Evolutionary conservation across 2,329 filamentous ascomycete species (phyloP).

Genomic region (Macrophomina phaseolina): DNA sequence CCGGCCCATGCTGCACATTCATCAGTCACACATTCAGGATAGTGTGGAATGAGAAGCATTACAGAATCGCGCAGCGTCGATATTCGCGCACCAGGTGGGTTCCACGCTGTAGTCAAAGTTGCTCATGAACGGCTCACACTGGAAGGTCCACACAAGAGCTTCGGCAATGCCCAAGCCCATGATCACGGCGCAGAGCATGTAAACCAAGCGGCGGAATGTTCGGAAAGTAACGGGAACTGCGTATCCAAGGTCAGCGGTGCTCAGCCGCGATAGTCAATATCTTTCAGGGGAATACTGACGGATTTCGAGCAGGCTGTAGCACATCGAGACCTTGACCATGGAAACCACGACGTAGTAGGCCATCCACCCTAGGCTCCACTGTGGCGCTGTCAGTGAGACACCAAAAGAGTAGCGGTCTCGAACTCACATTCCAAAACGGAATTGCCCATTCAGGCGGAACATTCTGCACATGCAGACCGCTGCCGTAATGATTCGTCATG

Average conservation of each 20-base stretch:
- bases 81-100: slow-evolving; percentile 14
- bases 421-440: slow-evolving; percentile 24
- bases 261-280: no score
- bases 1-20: slow-evolving; percentile 19
- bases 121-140: slow-evolving; percentile 24
- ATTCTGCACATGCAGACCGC: slow-evolving; percentile 23
- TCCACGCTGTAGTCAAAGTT: slow-evolving; percentile 24
- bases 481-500: slow-evolving; percentile 23
- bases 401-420: no score
- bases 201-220: slow-evolving; percentile 5
- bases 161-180: slow-evolving; percentile 24
- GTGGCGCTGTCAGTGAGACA: not conserved
- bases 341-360: slow-evolving; percentile 25
- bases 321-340: slow-evolving; percentile 27
- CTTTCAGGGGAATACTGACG: not conserved
- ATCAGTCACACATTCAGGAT: not conserved
- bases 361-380: slow-evolving; percentile 24
- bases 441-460: slow-evolving; percentile 9
- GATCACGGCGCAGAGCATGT: slow-evolving; percentile 13
- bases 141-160: slow-evolving; percentile 21
- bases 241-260: not conserved
- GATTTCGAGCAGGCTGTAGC: slow-evolving; percentile 27
- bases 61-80: slow-evolving; percentile 23
- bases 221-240: slow-evolving; percentile 21
- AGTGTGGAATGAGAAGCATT: not conserved